A percentile compares a stretch with the other conserved stretches of the same genome.
Conservation (phyloP, 495 filamentous ascomycete genomes). For the Glonium stellatum region DNA sequence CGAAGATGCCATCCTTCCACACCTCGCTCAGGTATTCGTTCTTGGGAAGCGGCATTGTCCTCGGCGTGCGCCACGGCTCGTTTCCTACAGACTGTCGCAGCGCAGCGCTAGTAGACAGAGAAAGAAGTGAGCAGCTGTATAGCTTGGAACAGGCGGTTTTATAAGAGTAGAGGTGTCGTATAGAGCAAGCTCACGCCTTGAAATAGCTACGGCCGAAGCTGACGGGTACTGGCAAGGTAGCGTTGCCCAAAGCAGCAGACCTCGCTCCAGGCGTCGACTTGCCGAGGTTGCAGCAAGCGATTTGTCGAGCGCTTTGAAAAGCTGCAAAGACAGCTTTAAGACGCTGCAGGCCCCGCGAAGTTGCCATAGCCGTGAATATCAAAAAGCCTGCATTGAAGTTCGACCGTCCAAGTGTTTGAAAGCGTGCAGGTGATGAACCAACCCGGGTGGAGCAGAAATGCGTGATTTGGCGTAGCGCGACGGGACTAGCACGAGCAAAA, state of each 20-base stretch:
- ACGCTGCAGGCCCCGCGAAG: neutral
- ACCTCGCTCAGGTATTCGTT: constrained; percentile 69
- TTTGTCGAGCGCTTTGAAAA: neutral
- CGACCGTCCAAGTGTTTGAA: neutral
- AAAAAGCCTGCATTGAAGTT: neutral
- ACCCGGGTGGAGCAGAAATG: neutral
- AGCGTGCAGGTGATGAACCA: neutral
- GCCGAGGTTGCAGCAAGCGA: constrained; percentile 8
- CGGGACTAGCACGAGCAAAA: neutral
- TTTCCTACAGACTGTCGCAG: neutral
- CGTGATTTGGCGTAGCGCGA: neutral
- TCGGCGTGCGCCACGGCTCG: constrained; percentile 1
- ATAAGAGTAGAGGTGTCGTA: neutral
- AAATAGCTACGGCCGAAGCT: constrained; percentile 14
- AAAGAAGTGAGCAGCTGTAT: too few relatives aligned
- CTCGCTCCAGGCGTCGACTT: neutral
- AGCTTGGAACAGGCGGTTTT: neutral
- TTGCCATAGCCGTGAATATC: neutral
- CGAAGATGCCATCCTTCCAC: constrained; percentile 82
- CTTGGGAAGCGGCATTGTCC: constrained; percentile 58
- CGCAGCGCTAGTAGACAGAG: neutral
- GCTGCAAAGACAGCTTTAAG: neutral
- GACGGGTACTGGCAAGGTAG: neutral
- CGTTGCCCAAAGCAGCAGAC: neutral
- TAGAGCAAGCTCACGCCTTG: constrained; percentile 1